These are phyloP conservation scores for Coffea humblotiana DNA, from an alignment of 305 asterid species.

Conservation along the genomic window DNA sequence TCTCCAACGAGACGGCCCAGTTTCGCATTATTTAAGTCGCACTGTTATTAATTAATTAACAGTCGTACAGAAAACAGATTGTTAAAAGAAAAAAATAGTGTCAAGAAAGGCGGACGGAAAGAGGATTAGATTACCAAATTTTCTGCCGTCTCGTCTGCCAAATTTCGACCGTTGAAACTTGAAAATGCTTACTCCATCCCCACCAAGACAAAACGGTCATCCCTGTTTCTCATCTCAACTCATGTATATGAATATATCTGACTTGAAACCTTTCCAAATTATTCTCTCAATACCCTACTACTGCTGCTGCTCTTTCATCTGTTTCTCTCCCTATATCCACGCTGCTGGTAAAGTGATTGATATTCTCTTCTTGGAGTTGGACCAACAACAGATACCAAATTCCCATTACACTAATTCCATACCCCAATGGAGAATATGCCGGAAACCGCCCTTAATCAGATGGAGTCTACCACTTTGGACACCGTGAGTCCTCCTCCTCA, in stretches of 20 bases:
- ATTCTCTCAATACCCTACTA: too few relatives aligned
- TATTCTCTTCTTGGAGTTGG: background rate
- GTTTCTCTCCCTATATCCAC: background rate
- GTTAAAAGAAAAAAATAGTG: too few relatives aligned
- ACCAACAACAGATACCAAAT: background rate
- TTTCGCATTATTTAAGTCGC: background rate
- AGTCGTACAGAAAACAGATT: too few relatives aligned
- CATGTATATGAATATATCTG: too few relatives aligned
- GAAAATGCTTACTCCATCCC: background rate
- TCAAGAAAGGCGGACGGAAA: too few relatives aligned
- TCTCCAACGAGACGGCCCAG: background rate
- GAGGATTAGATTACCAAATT: background rate
- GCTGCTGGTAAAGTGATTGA: background rate
- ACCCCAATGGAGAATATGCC: slow-evolving; percentile 40
- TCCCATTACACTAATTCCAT: background rate
- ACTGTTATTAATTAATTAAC: too few relatives aligned
- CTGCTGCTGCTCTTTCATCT: too few relatives aligned
- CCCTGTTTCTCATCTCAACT: slow-evolving; percentile 6
- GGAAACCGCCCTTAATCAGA: background rate
- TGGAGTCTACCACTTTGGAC: background rate
- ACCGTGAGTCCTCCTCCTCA: slow-evolving; percentile 3
- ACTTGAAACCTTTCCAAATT: background rate
- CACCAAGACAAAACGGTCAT: slow-evolving; percentile 30
- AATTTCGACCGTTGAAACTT: slow-evolving; percentile 37
- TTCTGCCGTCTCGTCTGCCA: background rate